Evolutionary conservation across 352 stramenopile species (phyloP).

Genomic region (Thalassiosira livingstoniorum): DNA sequence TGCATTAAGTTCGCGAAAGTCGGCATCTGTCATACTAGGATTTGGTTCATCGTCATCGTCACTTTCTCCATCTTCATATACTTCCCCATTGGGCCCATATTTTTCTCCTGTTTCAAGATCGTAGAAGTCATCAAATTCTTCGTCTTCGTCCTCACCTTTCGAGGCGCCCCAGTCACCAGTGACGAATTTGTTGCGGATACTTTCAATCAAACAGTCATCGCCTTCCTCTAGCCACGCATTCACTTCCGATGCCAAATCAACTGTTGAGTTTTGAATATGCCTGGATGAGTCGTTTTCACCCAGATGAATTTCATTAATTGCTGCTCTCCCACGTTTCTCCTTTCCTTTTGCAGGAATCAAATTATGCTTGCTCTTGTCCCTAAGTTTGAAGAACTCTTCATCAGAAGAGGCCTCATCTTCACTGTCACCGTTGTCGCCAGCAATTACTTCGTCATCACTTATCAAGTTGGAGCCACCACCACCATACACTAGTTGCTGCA

Average conservation of each 20-base stretch:
- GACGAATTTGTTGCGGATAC: constrained; percentile 92
- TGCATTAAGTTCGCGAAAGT: constrained; percentile 91
- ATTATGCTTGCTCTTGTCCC: constrained; percentile 51
- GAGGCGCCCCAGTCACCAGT: constrained; percentile 94
- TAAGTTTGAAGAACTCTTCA: constrained; percentile 83
- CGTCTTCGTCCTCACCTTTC: constrained; percentile 86
- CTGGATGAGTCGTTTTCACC: constrained; percentile 82
- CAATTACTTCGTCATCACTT: constrained; percentile 67
- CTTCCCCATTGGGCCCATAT: constrained; percentile 75
- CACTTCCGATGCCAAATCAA: constrained; percentile 57
- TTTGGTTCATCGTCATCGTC: constrained; percentile 63
- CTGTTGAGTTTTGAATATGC: constrained; percentile 26
- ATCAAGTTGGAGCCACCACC: constrained; percentile 86
- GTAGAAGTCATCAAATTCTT: constrained; percentile 96
- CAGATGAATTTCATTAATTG: constrained; percentile 53
- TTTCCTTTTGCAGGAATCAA: constrained; percentile 20
- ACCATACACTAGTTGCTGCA: constrained; percentile 83
- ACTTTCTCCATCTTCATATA: constrained; percentile 63
- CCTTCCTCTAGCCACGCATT: constrained; percentile 80
- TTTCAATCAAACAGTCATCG: constrained; percentile 80
- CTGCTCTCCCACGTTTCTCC: constrained; percentile 6
- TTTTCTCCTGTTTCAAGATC: constrained; percentile 95
- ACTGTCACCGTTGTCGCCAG: constrained; percentile 57
- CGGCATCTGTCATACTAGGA: constrained; percentile 83
- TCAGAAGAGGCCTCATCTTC: constrained; percentile 71